Base-by-base conservation (phyloP, 1,284 basidiomycete species). In the Peniophora sp. region DNA sequence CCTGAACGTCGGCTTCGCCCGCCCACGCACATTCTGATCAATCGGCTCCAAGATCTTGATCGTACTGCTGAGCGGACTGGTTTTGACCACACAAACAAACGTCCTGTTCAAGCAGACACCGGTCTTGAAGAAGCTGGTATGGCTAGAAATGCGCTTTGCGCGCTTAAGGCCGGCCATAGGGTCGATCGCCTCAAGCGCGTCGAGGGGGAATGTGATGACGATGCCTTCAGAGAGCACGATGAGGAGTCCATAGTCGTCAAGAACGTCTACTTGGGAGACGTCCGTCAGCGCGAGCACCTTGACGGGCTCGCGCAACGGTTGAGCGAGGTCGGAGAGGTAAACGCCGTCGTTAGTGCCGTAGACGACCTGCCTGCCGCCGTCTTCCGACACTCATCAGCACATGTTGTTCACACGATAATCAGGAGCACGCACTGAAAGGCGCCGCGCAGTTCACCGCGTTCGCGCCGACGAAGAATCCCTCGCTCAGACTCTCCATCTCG, bases 11-110 rank as follows among this genome's bases (percentile, higher is more conserved):
- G 89, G 89, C 72, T 97, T 97, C 58, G 80, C 85, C 61, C 89
- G 79, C 8, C 86, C 86, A 27, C 92, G 83, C 51, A 87, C 70
- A 55, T 81, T 88, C 69, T 92, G 89, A 62, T 98, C 96, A 57
- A 98, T 92, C 1, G 97, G 96, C 63, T 99, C 97, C 52, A 99
- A 75, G 1, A 92, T 88, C 77, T 98, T 99, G 78, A 99, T 97
- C 27, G 96, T 99, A 60, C 91, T 97, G 20, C 92, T 97, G 46
- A 98, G 73, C 47, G 93, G 89, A 55, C 85, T 92, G 3, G 92
- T 91, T 70, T 99, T 99, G 66, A 99, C 96, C 43, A 99, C 90
- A 62, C 97, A 99, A 24, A 99, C 93, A 5, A 99, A 78, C n/a
- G 92, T 93, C 55, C 89, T 83, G 14, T 92, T 92, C 22, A 99